Conservation (phyloP, 2,329 filamentous ascomycete species). For the Didymella exigua region DNA sequence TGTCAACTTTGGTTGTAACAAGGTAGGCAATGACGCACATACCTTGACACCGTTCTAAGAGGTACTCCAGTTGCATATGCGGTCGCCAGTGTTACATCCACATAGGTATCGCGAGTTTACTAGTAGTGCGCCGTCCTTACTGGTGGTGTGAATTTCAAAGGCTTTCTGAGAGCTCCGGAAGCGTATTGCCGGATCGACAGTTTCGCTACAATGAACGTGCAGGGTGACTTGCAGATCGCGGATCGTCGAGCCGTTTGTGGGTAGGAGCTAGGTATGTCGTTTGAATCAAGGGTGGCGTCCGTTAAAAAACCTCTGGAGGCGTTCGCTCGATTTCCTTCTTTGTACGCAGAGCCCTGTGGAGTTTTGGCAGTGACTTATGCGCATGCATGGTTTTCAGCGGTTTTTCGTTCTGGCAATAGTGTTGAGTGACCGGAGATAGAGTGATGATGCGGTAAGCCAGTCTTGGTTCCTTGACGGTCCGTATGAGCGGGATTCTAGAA, state of each 20-base stretch:
- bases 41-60: not conserved
- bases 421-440: not conserved
- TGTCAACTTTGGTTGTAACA: not conserved
- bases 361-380: not conserved
- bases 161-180: not conserved
- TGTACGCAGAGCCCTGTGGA: not conserved
- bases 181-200: not conserved
- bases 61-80: not conserved
- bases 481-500: not conserved
- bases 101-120: not conserved
- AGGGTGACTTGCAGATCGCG: slow-evolving; percentile 3
- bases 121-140: not conserved
- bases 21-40: not conserved
- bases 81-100: not conserved
- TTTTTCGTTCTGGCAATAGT: not conserved
- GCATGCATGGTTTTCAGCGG: not conserved
- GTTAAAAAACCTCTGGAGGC: not conserved
- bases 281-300: not conserved
- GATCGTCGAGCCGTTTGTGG: slow-evolving; percentile 7
- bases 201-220: not conserved
- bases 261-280: not conserved
- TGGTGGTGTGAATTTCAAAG: not conserved
- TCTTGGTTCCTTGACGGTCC: not conserved
- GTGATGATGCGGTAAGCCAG: not conserved
- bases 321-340: not conserved